A percentile compares a stretch with the other conserved stretches of the same genome.
phyloP scores from a whole-genome alignment of 2,329 filamentous ascomycete genomes.

The Aspergillus sp. region DNA sequence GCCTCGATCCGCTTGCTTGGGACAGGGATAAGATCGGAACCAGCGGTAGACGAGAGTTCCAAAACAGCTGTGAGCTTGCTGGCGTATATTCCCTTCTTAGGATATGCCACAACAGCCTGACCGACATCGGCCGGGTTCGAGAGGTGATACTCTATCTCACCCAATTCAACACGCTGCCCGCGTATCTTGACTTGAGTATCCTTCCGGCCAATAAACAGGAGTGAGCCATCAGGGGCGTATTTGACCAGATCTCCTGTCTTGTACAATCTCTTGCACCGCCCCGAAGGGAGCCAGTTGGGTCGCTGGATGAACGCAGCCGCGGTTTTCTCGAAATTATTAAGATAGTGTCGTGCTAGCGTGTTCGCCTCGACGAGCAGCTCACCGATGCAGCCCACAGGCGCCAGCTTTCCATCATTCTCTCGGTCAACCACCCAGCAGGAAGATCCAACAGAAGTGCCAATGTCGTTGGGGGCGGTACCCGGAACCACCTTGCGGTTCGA shows the following conservation, averaged over 20 bases:
- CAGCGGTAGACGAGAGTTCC: slow-evolving; percentile 4
- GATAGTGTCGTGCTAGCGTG: slow-evolving; percentile 22
- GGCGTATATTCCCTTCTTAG: slow-evolving; percentile 4
- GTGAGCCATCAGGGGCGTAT: slow-evolving; percentile 9
- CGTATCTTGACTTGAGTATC: slow-evolving; percentile 13
- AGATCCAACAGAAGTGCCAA: slow-evolving; percentile 8
- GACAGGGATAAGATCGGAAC: slow-evolving; percentile 2
- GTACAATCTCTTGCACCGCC: slow-evolving; percentile 4
- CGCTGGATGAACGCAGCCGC: slow-evolving; percentile 11
- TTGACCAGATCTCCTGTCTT: slow-evolving; percentile 13
- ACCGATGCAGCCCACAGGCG: slow-evolving; percentile 8
- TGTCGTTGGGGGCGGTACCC: slow-evolving; percentile 3
- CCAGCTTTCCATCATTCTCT: slow-evolving; percentile 13
- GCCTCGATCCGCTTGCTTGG: slow-evolving; percentile 1
- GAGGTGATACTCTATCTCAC: slow-evolving; percentile 8
- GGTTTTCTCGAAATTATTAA: slow-evolving; percentile 21
- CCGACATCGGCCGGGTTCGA: background rate
- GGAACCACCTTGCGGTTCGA: slow-evolving; percentile 1
- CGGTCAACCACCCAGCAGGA: slow-evolving; percentile 19
- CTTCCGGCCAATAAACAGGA: slow-evolving; percentile 10
- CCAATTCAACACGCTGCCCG: slow-evolving; percentile 14
- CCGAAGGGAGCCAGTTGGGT: slow-evolving; percentile 9
- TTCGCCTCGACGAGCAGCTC: slow-evolving; percentile 24
- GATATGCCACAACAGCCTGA: slow-evolving; percentile 4
- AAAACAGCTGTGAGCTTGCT: slow-evolving; percentile 7